Evolutionary conservation across 2,329 filamentous ascomycete species (phyloP), one percentile per base, ranked within the genome.

Genomic region (Fusarium sp.): DNA sequence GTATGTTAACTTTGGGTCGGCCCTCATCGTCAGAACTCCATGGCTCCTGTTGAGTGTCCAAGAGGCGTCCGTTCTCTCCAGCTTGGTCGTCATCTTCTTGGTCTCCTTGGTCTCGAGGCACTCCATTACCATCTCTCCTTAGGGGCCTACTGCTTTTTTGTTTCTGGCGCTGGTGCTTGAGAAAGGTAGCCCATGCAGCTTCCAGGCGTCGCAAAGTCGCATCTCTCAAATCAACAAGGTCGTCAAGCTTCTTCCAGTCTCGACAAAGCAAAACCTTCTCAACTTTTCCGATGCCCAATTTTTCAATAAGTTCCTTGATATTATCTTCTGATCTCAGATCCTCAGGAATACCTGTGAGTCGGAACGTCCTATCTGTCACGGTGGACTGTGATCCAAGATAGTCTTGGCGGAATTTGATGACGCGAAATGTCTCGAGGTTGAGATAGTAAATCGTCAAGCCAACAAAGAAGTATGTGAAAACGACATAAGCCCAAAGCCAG

Each of bases 401-500:
- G 66, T 95, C 91, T 81, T 99, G 96, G 31, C 96, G 88, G 36
- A 96, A 89, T 64, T 92, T 90, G 73, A 98, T 97, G 59, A 99
- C 92, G 67, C 91, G 92, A 75, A 92, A 90, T 0, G 96, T 98
- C 83, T 98, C 92, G 47, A 89, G 88, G 66, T 96, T 90, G 77
- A 98, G 91, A 75, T 96, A 89, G 80, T 95, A 97, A 18, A 98
- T 85, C 1, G 94, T 93, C 47, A 98, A 84, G 4, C 86, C 90
- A 11, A 93, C 96, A 82, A 98, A 99, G 57, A 98, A 87, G 84
- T 98, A 99, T 3, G 95, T 94, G 78, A 99, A 99, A n/a, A 93
- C 87, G 20, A 98, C 89, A 79, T 98, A 98, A 78, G 96, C 93
- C 95, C 96, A 98, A 4, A 98, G 85, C 77, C 95, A 98, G 13